A percentile compares a stretch with the other conserved stretches of the same genome.
These are phyloP conservation scores for Russula virescens DNA, from an alignment of 768 basidiomycete species.

Conservation along the genomic window DNA sequence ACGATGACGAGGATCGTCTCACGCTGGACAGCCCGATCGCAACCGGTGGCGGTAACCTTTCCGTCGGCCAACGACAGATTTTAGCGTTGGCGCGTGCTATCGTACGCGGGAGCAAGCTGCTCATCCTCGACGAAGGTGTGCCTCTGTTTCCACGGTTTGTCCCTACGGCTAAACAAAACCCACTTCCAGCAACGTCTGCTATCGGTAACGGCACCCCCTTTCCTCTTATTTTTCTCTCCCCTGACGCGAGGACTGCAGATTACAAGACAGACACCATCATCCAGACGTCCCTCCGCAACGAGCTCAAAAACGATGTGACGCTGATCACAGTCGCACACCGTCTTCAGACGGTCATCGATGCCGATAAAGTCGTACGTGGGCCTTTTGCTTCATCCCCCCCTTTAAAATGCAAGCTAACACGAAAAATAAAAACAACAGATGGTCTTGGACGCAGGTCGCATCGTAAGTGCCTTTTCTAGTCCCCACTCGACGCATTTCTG, in stretches of 20 bases:
- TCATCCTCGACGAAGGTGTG: conserved; percentile 52
- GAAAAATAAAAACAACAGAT: conserved; percentile 29
- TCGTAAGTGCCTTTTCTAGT: conserved; percentile 32
- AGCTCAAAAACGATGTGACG: conserved; percentile 40
- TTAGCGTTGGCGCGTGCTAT: conserved; percentile 55
- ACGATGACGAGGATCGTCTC: conserved; percentile 34
- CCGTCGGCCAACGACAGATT: conserved; percentile 57
- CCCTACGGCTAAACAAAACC: not conserved
- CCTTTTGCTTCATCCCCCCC: not conserved
- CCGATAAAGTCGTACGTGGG: conserved; percentile 47
- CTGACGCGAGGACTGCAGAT: conserved; percentile 32
- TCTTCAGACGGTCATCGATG: conserved; percentile 53
- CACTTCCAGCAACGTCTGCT: conserved; percentile 39
- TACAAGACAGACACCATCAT: conserved; percentile 53
- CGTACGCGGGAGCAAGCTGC: conserved; percentile 49
- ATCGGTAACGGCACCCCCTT: conserved; percentile 32
- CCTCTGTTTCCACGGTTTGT: conserved; percentile 1
- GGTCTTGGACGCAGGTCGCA: conserved; percentile 39
- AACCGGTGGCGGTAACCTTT: conserved; percentile 42
- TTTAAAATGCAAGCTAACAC: not conserved
- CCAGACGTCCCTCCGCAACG: conserved; percentile 48
- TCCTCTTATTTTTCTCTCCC: too few species aligned
- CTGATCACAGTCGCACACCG: conserved; percentile 58
- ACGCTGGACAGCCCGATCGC: conserved; percentile 43
- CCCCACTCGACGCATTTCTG: too few species aligned